Evolutionary conservation across 257 asterid genomes (phyloP).

Genomic region (Capsicum rhomboideum): DNA sequence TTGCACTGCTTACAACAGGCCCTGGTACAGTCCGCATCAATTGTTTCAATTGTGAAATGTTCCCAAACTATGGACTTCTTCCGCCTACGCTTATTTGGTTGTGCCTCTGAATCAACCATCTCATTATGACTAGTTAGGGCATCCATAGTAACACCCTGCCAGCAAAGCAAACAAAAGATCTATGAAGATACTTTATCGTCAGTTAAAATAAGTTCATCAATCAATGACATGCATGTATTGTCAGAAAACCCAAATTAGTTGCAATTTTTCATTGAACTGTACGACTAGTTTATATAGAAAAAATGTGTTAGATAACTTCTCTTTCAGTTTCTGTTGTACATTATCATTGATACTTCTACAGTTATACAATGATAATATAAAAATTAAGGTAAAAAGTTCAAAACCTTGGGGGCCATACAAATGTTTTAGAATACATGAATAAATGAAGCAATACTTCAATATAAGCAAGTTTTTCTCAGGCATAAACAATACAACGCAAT

Average conservation of each 20-base stretch:
- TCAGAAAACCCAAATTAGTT: neutral
- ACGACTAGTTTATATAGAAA: neutral
- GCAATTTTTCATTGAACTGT: neutral
- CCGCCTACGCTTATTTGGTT: conserved; percentile 52
- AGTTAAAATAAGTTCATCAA: neutral
- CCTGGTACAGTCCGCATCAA: conserved; percentile 40
- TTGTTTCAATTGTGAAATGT: conserved; percentile 49
- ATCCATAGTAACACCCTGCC: conserved; percentile 46
- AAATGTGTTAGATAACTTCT: neutral
- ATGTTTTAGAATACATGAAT: neutral
- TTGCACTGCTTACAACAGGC: conserved; percentile 86
- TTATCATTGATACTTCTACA: neutral
- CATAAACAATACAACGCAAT: neutral
- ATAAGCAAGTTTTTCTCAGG: neutral
- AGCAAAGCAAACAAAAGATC: neutral
- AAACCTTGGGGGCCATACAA: neutral
- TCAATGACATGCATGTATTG: neutral
- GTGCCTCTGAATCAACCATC: conserved; percentile 38
- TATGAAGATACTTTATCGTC: neutral
- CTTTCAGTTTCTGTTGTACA: neutral
- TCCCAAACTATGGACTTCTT: conserved; percentile 93
- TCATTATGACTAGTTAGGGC: conserved; percentile 27
- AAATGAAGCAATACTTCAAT: neutral
- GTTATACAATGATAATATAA: neutral
- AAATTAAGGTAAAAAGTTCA: neutral